A percentile compares a stretch with the other conserved stretches of the same genome.
These are phyloP conservation scores for Podaxis sp. DNA, from an alignment of 768 basidiomycete species.

Conservation along the genomic window DNA sequence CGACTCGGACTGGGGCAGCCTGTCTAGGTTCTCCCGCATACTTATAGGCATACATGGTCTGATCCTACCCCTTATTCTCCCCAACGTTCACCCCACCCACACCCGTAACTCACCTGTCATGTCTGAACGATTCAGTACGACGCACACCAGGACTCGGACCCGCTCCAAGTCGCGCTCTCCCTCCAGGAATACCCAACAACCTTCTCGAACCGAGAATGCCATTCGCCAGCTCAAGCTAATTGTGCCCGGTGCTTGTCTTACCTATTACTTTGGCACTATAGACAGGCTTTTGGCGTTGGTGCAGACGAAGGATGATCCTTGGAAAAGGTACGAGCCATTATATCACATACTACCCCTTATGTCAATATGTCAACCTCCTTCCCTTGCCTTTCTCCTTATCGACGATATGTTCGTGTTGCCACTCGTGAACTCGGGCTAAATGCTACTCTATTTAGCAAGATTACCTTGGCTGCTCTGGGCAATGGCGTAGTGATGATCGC, in stretches of 20 bases:
- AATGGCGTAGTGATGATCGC: conserved; percentile 59
- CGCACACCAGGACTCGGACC: not conserved
- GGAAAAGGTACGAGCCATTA: conserved; percentile 49
- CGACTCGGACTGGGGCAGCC: not conserved
- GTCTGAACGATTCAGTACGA: not conserved
- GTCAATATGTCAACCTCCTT: conserved; percentile 10
- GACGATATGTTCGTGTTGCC: not conserved
- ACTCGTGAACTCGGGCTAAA: not conserved
- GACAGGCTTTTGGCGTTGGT: conserved; percentile 46
- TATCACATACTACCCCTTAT: not conserved
- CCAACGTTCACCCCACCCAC: not conserved
- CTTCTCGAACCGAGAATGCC: conserved; percentile 44
- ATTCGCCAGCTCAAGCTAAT: conserved; percentile 73
- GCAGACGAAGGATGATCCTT: conserved; percentile 36
- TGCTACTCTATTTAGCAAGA: conserved; percentile 35
- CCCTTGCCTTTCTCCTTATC: not conserved
- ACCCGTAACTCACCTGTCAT: not conserved
- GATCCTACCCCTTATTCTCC: not conserved
- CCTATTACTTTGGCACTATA: conserved; percentile 60
- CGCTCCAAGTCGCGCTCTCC: not conserved
- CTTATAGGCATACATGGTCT: not conserved
- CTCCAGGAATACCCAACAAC: conserved; percentile 22
- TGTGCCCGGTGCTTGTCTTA: conserved; percentile 63
- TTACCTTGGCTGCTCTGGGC: conserved; percentile 51
- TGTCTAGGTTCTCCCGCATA: not conserved